Base-by-base conservation (phyloP, 495 filamentous ascomycete species). In the Pseudevernia furfuracea region DNA sequence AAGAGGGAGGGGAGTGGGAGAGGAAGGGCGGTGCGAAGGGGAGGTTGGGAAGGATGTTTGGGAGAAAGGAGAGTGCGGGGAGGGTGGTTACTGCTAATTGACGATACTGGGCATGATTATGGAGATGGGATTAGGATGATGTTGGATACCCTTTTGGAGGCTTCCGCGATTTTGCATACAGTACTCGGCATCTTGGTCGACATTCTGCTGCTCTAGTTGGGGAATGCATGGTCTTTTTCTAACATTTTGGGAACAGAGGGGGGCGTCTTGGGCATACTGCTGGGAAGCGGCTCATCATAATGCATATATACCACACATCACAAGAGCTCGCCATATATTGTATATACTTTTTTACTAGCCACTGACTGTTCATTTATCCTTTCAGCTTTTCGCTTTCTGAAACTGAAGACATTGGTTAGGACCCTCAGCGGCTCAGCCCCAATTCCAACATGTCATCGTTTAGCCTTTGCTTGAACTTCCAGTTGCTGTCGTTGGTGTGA, bases 31-130 rank as follows among this genome's bases (percentile, higher is more conserved):
- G 49, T 19, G 28, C 36, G 32, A 61, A 44, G 46, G 64, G 36
- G 28, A 39, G 46, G 43, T 25, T 39, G 41, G 58, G 58, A 25
- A 61, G 57, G 64, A 66, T 61, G 43, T 46, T 61, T 41, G 63
- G 44, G 52, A 43, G 37, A 1, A 56, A 61, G 23, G 63, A 49
- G 41, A 63, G 49, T 69, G 75, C 41, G 66, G 68, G 30, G 70
- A 74, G 44, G 61, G 61, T 21, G 19, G 60, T 63, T 34, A 56
- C 41, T 38, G 65, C 65, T 28, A 55, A 37, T 39, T 66, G 49
- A 66, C 41, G 21, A 8, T 41, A 8, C n/a, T 44, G 23, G 46
- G 3, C 1, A 49, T 14, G 23, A 14, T 23, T 4, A 2, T 23
- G 23, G 46, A 21, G 9, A 23, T 25, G n/a, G 46, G 1, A 12